Percentiles rank a stretch among this genome's conserved stretches.
phyloP scores from a whole-genome alignment of 75 land plant genomes.

The Selaginella tamariscina region DNA sequence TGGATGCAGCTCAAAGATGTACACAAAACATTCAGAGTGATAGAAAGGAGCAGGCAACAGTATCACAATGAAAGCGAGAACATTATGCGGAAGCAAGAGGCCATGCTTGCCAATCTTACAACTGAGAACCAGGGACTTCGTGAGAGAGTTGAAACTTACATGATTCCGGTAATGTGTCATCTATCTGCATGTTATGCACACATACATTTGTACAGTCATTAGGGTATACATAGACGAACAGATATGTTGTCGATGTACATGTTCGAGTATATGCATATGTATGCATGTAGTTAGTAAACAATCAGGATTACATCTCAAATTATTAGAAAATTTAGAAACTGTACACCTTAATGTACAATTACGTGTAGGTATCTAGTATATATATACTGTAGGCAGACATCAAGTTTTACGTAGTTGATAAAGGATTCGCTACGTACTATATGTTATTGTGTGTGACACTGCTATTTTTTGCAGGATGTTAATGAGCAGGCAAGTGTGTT shows the following conservation, averaged over 20 bases:
- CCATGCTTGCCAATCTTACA: conserved; percentile 3
- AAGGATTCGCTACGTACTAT: too few relatives aligned
- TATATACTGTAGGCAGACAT: too few relatives aligned
- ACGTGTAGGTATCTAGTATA: too few relatives aligned
- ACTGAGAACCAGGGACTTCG: not conserved
- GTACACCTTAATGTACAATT: too few relatives aligned
- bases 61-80: conserved; percentile 7
- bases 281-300: not conserved
- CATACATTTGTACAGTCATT: not conserved
- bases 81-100: conserved; percentile 7
- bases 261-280: not conserved
- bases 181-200: not conserved
- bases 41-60: not conserved
- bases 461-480: not conserved
- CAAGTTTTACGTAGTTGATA: too few relatives aligned
- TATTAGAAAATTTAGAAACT: too few relatives aligned
- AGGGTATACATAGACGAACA: not conserved
- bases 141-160: not conserved
- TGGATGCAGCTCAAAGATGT: conserved; percentile 5
- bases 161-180: not conserved
- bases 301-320: not conserved
- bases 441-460: not conserved
- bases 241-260: not conserved
- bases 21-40: conserved; percentile 1
- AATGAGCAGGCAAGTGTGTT: not conserved